Percentiles rank a stretch among this genome's conserved stretches.
Evolutionary conservation across 306 rosid species (phyloP).

Genomic region (Benincasa hispida): DNA sequence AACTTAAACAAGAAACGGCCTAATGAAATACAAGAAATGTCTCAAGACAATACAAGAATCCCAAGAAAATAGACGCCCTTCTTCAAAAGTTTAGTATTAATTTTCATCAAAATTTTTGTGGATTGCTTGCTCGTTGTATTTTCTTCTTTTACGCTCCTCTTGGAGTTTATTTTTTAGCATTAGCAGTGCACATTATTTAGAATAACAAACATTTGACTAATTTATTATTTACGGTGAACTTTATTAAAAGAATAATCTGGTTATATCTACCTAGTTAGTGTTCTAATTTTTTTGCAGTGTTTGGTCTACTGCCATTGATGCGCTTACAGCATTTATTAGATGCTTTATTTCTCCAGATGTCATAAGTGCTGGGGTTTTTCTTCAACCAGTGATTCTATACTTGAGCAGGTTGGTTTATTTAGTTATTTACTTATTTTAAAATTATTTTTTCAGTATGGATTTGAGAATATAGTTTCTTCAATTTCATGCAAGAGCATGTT

Average conservation of each 20-base stretch:
- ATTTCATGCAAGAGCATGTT: background rate
- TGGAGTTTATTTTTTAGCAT: background rate
- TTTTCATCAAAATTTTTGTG: background rate
- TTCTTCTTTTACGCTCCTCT: background rate
- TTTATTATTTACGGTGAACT: background rate
- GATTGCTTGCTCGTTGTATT: background rate
- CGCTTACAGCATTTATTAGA: slow-evolving; percentile 70
- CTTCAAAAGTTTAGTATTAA: background rate
- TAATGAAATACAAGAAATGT: no score
- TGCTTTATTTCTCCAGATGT: slow-evolving; percentile 59
- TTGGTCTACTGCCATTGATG: slow-evolving; percentile 93
- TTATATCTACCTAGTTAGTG: background rate
- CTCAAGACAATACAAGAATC: no score
- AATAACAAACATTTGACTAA: background rate
- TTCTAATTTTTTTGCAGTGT: slow-evolving; percentile 40
- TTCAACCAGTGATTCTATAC: slow-evolving; percentile 86
- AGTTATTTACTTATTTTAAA: background rate
- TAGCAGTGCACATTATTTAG: background rate
- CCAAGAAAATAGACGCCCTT: no score
- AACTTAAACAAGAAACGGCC: no score
- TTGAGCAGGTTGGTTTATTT: slow-evolving; percentile 54
- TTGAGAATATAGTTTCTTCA: background rate
- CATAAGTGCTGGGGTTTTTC: slow-evolving; percentile 44
- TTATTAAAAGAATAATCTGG: background rate
- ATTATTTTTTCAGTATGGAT: background rate